A percentile compares a stretch with the other conserved stretches of the same genome.
These are phyloP conservation scores for Nemania sp. DNA, from an alignment of 2,329 filamentous ascomycete species.

Conservation along the genomic window DNA sequence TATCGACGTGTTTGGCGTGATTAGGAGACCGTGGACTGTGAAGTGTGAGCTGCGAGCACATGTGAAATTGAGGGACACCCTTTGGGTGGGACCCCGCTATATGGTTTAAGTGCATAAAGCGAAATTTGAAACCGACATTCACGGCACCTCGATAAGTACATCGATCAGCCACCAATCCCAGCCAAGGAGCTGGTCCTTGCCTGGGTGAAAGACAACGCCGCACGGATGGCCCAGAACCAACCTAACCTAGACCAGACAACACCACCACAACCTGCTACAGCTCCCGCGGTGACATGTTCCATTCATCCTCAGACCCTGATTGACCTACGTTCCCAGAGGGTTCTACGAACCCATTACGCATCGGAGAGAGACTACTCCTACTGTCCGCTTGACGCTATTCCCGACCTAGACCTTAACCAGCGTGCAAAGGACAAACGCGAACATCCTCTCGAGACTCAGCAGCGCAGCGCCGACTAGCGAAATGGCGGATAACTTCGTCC, in stretches of 20 bases:
- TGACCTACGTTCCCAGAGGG: not conserved
- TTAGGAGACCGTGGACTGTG: no score
- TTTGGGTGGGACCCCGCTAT: conserved; percentile 6
- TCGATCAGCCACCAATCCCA: not conserved
- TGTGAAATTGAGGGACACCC: conserved; percentile 6
- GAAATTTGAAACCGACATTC: no score
- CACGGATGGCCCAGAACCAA: not conserved
- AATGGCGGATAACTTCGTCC: conserved; percentile 66
- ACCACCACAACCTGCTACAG: not conserved
- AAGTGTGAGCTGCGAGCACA: conserved; percentile 9
- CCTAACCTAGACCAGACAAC: not conserved
- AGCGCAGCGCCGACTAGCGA: not conserved
- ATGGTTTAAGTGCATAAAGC: conserved; percentile 7
- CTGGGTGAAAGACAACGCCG: not conserved
- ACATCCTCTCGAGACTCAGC: not conserved
- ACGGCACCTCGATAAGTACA: conserved; percentile 9
- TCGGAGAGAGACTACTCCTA: not conserved
- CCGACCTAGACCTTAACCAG: not conserved
- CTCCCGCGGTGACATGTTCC: not conserved
- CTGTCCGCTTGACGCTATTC: not conserved
- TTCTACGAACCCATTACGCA: not conserved
- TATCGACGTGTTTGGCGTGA: no score
- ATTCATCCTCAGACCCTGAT: conserved; percentile 7
- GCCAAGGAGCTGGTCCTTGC: not conserved
- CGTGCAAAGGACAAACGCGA: not conserved